Evolutionary conservation across 2,329 filamentous ascomycete species (phyloP).

Genomic region (Pyrenochaeta sp.): DNA sequence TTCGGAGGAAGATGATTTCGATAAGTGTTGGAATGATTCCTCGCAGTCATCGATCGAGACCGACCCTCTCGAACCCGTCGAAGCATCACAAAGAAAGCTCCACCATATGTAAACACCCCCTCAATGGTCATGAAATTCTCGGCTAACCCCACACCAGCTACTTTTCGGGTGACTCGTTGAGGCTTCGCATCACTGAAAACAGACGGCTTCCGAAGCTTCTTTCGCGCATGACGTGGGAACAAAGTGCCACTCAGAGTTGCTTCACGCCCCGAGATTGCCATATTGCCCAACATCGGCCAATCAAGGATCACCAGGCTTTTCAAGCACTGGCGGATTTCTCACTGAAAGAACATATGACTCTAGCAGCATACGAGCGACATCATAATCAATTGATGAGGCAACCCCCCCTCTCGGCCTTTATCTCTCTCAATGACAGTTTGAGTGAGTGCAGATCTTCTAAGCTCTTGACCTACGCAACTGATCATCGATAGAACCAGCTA

Average conservation of each 20-base stretch:
- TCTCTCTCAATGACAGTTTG: slow-evolving; percentile 16
- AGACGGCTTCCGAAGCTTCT: slow-evolving; percentile 12
- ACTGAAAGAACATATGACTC: slow-evolving; percentile 2
- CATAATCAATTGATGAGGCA: slow-evolving; percentile 12
- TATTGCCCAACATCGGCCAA: slow-evolving; percentile 8
- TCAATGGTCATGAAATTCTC: no score
- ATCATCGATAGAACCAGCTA: slow-evolving; percentile 1
- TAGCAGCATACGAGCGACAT: slow-evolving; percentile 13
- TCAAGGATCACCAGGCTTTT: slow-evolving; percentile 15
- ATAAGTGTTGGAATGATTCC: no score
- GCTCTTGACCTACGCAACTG: neutral
- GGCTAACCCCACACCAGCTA: no score
- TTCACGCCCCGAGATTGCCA: slow-evolving; percentile 18
- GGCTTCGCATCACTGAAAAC: neutral
- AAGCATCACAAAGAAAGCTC: no score
- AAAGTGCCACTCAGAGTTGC: slow-evolving; percentile 15
- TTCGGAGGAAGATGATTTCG: no score
- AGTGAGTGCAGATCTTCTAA: slow-evolving; percentile 1
- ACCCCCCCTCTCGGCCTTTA: slow-evolving; percentile 15
- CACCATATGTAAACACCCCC: no score
- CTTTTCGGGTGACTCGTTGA: no score
- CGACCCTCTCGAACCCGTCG: no score
- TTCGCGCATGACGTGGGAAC: slow-evolving; percentile 16
- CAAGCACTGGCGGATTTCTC: slow-evolving; percentile 20
- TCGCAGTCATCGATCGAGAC: no score